These are phyloP conservation scores for Yarrowia sp. DNA, from an alignment of 805 yeast species.

Conservation along the genomic window DNA sequence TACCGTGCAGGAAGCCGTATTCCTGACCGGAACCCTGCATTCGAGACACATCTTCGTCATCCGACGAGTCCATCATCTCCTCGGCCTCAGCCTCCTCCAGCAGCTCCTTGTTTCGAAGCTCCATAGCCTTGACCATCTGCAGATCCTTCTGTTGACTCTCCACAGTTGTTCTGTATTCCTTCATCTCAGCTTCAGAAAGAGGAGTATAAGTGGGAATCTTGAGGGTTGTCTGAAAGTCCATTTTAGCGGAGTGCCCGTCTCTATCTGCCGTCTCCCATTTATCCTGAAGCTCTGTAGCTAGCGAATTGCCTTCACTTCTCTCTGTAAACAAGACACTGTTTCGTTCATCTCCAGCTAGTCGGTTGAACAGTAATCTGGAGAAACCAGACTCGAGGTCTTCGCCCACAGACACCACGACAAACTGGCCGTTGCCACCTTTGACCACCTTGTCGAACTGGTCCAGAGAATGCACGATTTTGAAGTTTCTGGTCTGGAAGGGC, in stretches of 20 bases:
- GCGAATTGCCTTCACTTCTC: constrained; percentile 57
- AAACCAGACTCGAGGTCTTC: constrained; percentile 68
- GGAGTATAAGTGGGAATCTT: constrained; percentile 39
- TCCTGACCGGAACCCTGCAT: constrained; percentile 43
- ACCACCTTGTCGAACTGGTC: constrained; percentile 51
- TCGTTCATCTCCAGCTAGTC: constrained; percentile 65
- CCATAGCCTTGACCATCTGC: constrained; percentile 46
- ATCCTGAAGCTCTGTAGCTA: constrained; percentile 59
- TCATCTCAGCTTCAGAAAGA: constrained; percentile 49
- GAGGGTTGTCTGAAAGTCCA: constrained; percentile 40
- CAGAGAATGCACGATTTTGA: constrained; percentile 63
- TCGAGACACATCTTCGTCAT: constrained; percentile 47
- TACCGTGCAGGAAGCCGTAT: constrained; percentile 28
- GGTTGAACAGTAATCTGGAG: constrained; percentile 53
- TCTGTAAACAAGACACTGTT: constrained; percentile 81
- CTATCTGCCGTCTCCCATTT: constrained; percentile 45
- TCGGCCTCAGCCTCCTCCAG: constrained; percentile 51
- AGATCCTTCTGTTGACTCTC: constrained; percentile 44
- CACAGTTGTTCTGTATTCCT: constrained; percentile 45
- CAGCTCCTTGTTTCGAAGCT: constrained; percentile 51
- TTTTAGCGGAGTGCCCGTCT: constrained; percentile 46
- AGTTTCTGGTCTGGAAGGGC: constrained; percentile 80
- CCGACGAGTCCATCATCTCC: constrained; percentile 43
- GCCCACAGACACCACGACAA: constrained; percentile 81
- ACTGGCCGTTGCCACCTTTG: constrained; percentile 54